phyloP scores from a whole-genome alignment of 306 rosid genomes.

The Cajanus cajan region DNA sequence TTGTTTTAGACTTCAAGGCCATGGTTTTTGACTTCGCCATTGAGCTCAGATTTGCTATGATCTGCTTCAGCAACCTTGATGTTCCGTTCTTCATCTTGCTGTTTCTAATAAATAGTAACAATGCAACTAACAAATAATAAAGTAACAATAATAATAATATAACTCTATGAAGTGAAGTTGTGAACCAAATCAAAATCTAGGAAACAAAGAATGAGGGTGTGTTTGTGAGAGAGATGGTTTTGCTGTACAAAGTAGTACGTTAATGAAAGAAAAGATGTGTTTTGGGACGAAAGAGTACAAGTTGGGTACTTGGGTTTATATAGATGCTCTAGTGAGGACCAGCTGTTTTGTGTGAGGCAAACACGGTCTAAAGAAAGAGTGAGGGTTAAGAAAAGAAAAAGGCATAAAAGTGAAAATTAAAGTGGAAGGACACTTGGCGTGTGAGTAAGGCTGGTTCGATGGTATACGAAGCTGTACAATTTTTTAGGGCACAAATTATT shows the following conservation, averaged over 20 bases:
- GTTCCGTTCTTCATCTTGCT: conserved; percentile 68
- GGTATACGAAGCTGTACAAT: conserved; percentile 23
- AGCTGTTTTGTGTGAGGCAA: conserved; percentile 23
- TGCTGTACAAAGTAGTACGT: conserved; percentile 20
- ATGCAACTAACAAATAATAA: not conserved
- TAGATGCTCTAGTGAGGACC: conserved; percentile 25
- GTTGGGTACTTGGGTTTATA: conserved; percentile 37
- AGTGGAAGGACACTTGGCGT: conserved; percentile 37
- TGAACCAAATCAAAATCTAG: not conserved
- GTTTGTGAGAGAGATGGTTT: not conserved
- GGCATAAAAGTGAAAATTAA: conserved; percentile 26
- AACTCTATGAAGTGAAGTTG: not conserved
- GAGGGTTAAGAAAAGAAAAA: conserved; percentile 42
- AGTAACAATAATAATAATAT: not conserved
- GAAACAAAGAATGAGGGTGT: not conserved
- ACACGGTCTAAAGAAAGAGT: conserved; percentile 34
- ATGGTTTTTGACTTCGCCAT: conserved; percentile 65
- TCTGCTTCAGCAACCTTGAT: conserved; percentile 56
- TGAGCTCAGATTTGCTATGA: conserved; percentile 49
- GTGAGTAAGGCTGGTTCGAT: conserved; percentile 17
- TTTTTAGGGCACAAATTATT: conserved; percentile 10
- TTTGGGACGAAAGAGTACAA: conserved; percentile 45
- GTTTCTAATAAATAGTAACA: not conserved
- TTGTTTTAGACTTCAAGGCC: conserved; percentile 63
- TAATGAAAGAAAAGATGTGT: not conserved